Percentiles rank a stretch among this genome's conserved stretches.
These are phyloP conservation scores for Penicillium psychrofluorescens DNA, from an alignment of 495 filamentous ascomycete genomes.

Conservation along the genomic window DNA sequence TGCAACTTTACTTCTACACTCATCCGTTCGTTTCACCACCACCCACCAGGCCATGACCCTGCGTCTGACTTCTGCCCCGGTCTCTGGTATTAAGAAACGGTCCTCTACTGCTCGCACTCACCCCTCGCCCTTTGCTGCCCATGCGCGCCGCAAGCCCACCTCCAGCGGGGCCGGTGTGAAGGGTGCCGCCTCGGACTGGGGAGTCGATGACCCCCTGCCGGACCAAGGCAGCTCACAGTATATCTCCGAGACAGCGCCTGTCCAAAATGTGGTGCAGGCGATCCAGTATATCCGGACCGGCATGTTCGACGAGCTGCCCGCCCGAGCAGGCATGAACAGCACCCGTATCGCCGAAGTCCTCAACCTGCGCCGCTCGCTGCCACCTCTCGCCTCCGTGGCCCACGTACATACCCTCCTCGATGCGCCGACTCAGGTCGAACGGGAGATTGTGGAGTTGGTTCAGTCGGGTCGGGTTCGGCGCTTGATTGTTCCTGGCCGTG, in stretches of 20 bases:
- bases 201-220: slow-evolving; percentile 36
- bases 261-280: slow-evolving; percentile 57
- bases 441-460: slow-evolving; percentile 61
- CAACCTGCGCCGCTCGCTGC: slow-evolving; percentile 57
- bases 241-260: slow-evolving; percentile 39
- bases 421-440: slow-evolving; percentile 63
- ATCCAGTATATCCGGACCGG: slow-evolving; percentile 51
- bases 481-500: slow-evolving; percentile 59
- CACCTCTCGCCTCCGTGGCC: slow-evolving; percentile 61
- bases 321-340: slow-evolving; percentile 65
- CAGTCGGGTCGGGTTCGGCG: slow-evolving; percentile 54
- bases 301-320: slow-evolving; percentile 67
- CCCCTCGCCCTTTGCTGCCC: slow-evolving; percentile 43
- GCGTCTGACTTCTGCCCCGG: slow-evolving; percentile 38
- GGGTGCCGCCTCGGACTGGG: slow-evolving; percentile 30
- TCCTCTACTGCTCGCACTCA: slow-evolving; percentile 19
- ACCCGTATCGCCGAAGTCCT: slow-evolving; percentile 63
- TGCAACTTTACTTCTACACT: neutral
- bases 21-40: slow-evolving; percentile 2
- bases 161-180: slow-evolving; percentile 23
- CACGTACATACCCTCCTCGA: slow-evolving; percentile 63
- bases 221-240: slow-evolving; percentile 31
- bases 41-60: slow-evolving; percentile 30
- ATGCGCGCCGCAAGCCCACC: slow-evolving; percentile 51
- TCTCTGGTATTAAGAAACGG: slow-evolving; percentile 37